Percentiles rank a stretch among this genome's conserved stretches.
Conservation (phyloP, 2,329 filamentous ascomycete species). For the Nemania bipapillata region DNA sequence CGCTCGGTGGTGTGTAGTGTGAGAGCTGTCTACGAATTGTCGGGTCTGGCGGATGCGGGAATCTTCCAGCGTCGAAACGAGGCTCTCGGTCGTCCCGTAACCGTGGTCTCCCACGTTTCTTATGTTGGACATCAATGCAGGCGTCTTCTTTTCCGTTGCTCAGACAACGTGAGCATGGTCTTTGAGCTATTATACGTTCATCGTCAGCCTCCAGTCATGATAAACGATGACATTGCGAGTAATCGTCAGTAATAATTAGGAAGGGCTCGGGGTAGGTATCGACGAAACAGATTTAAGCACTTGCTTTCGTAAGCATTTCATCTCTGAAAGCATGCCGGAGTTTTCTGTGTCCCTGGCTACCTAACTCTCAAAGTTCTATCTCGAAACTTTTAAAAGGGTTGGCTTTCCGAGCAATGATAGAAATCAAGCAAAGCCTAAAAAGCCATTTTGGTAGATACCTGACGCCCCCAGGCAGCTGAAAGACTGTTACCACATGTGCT, state of each 20-base stretch:
- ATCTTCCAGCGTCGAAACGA: conserved; percentile 65
- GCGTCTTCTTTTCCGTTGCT: conserved; percentile 82
- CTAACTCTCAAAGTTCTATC: neutral
- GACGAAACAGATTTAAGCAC: conserved; percentile 20
- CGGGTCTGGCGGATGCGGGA: conserved; percentile 59
- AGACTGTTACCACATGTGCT: neutral
- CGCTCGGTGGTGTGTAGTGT: conserved; percentile 61
- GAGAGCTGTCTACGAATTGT: conserved; percentile 62
- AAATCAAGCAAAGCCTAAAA: neutral
- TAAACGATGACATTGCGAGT: neutral
- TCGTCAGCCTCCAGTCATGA: conserved; percentile 50
- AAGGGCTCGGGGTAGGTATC: neutral
- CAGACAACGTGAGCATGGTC: conserved; percentile 80
- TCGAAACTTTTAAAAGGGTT: neutral
- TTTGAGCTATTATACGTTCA: conserved; percentile 65
- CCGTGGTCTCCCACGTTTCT: conserved; percentile 81
- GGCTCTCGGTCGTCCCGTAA: conserved; percentile 76
- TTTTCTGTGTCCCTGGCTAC: neutral
- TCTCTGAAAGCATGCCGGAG: neutral
- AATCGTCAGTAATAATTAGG: neutral
- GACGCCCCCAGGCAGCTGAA: neutral
- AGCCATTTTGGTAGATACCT: neutral
- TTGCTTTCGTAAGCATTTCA: conserved; percentile 26
- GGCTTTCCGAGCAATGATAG: neutral
- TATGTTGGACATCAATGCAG: conserved; percentile 86